Evolutionary conservation across 2,329 filamentous ascomycete species (phyloP).

Genomic region (Colletotrichum ledebouriae): DNA sequence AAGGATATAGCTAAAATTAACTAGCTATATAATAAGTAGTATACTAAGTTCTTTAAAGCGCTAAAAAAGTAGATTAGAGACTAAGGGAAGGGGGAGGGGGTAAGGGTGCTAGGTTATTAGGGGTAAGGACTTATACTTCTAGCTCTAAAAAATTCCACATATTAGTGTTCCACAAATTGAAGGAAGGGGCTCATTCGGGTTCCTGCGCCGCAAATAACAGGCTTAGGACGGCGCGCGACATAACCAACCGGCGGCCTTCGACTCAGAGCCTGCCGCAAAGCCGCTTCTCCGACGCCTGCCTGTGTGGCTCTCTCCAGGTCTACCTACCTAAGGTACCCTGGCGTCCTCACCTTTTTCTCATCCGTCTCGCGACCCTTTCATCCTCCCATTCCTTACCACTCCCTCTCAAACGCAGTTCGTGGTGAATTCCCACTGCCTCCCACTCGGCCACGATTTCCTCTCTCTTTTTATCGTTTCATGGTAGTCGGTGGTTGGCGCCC

Average conservation of each 20-base stretch:
- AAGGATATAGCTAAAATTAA: too few species aligned
- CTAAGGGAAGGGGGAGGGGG: too few species aligned
- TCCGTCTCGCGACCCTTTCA: background rate
- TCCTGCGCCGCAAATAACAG: conserved; percentile 17
- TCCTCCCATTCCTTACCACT: conserved; percentile 17
- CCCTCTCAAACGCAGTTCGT: conserved; percentile 20
- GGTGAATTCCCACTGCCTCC: conserved; percentile 11
- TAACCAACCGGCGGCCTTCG: background rate
- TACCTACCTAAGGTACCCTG: conserved; percentile 11
- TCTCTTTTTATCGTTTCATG: conserved; percentile 3
- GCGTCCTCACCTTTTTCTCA: conserved; percentile 20
- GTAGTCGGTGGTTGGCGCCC: conserved; percentile 1
- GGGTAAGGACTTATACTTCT: too few species aligned
- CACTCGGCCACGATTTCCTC: background rate
- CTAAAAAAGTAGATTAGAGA: too few species aligned
- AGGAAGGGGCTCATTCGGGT: conserved; percentile 18
- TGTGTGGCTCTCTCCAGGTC: too few species aligned
- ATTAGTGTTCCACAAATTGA: too few species aligned
- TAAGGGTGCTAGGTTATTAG: too few species aligned
- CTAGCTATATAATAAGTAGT: too few species aligned
- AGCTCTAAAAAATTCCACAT: too few species aligned
- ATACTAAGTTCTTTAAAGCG: too few species aligned
- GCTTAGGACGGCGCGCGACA: conserved; percentile 17
- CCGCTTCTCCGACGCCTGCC: conserved; percentile 4
- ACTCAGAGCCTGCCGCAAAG: background rate